phyloP scores from a whole-genome alignment of 768 basidiomycete species.

The Lactarius trivialis region DNA sequence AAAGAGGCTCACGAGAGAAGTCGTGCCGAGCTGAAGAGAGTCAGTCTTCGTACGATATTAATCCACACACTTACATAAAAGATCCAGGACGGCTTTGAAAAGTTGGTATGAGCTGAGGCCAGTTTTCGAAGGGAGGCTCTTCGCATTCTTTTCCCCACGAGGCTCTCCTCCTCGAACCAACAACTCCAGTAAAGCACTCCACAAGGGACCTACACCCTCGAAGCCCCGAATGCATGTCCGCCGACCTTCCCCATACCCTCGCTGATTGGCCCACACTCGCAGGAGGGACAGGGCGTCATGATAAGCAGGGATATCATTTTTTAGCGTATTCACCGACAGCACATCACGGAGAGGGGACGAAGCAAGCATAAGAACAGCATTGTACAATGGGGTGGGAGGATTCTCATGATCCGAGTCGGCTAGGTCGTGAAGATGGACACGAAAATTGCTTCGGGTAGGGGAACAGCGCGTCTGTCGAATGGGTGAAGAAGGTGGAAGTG shows the following conservation, averaged over 20 bases:
- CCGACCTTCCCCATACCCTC: conserved; percentile 63
- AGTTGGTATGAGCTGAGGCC: conserved; percentile 89
- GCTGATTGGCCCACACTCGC: conserved; percentile 84
- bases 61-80: conserved; percentile 56
- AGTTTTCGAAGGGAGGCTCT: conserved; percentile 59
- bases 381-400: conserved; percentile 71
- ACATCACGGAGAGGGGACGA: conserved; percentile 44
- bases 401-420: conserved; percentile 27
- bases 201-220: conserved; percentile 60
- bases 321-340: conserved; percentile 40
- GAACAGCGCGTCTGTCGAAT: conserved; percentile 64
- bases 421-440: conserved; percentile 32
- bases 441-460: conserved; percentile 67
- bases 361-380: conserved; percentile 57
- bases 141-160: conserved; percentile 23
- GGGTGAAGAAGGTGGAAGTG: conserved; percentile 51
- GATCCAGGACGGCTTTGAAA: conserved; percentile 78
- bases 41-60: neutral
- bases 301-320: conserved; percentile 51
- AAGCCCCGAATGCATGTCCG: conserved; percentile 61
- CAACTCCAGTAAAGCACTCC: conserved; percentile 55
- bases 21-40: conserved; percentile 57
- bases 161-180: conserved; percentile 64
- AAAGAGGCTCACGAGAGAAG: conserved; percentile 49
- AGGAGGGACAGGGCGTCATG: conserved; percentile 70